Evolutionary conservation across 129 eudicot genomes (phyloP).

Genomic region (Smallanthus sonchifolius): DNA sequence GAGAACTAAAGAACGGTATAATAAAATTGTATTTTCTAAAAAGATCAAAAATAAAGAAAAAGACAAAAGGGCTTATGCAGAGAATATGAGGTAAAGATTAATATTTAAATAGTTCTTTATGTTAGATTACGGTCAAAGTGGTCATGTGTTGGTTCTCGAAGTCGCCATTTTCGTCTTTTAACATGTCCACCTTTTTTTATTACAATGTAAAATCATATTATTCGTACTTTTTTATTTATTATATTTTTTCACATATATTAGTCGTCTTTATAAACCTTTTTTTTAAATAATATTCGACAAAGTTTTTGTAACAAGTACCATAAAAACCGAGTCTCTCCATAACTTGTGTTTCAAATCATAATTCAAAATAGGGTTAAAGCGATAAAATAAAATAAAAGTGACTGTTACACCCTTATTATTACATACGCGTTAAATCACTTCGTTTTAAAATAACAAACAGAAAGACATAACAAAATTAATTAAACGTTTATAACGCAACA

Average conservation of each 20-base stretch:
- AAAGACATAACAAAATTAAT: not conserved
- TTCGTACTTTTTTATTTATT: not conserved
- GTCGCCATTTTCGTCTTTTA: conserved; percentile 22
- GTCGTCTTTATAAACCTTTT: not conserved
- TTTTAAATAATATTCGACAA: not conserved
- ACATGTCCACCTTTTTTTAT: not conserved
- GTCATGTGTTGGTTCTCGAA: conserved; percentile 24
- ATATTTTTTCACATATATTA: not conserved
- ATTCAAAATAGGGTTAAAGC: no score
- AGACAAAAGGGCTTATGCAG: conserved; percentile 21
- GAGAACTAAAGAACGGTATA: no score
- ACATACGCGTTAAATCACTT: not conserved
- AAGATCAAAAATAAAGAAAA: not conserved
- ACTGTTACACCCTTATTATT: not conserved
- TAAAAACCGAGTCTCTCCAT: not conserved
- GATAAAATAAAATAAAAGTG: not conserved
- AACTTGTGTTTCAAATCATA: not conserved
- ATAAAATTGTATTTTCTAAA: not conserved
- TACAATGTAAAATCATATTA: not conserved
- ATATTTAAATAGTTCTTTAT: conserved; percentile 1
- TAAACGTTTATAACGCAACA: not conserved
- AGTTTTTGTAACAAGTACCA: not conserved
- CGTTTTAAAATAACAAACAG: not conserved
- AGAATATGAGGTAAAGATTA: conserved; percentile 26
- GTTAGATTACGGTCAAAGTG: conserved; percentile 17